phyloP scores from a whole-genome alignment of 305 asterid genomes.

The Plantago lanceolata region DNA sequence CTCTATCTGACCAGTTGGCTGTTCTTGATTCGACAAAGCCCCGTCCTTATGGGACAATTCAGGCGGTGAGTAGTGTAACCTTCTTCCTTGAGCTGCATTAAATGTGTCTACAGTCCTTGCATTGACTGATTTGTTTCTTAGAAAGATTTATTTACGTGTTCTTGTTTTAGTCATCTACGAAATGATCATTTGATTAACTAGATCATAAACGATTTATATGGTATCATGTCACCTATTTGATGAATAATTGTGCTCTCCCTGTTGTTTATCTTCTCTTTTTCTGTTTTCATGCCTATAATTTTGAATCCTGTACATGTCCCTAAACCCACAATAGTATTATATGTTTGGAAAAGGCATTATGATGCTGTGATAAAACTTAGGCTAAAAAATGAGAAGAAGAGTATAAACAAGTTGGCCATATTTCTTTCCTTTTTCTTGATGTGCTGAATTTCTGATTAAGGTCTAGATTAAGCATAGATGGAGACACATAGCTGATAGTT shows the following conservation, averaged over 20 bases:
- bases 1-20: slow-evolving; percentile 51
- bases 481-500: neutral
- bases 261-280: neutral
- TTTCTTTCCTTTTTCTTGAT: neutral
- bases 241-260: neutral
- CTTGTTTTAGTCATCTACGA: no score
- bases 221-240: neutral
- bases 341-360: no score
- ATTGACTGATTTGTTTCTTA: neutral
- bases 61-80: slow-evolving; percentile 54
- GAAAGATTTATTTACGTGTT: neutral
- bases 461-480: no score
- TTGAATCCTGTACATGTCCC: neutral
- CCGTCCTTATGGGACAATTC: slow-evolving; percentile 72
- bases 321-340: no score
- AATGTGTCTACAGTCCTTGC: slow-evolving; percentile 4
- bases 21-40: slow-evolving; percentile 66
- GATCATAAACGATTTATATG: neutral
- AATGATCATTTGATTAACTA: no score
- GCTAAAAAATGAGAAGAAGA: no score
- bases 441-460: neutral
- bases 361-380: no score
- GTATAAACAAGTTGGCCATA: no score
- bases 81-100: slow-evolving; percentile 24
- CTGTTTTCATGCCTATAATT: neutral